Evolutionary conservation across 345 rosid species (phyloP).

Genomic region (Corymbia maculata): DNA sequence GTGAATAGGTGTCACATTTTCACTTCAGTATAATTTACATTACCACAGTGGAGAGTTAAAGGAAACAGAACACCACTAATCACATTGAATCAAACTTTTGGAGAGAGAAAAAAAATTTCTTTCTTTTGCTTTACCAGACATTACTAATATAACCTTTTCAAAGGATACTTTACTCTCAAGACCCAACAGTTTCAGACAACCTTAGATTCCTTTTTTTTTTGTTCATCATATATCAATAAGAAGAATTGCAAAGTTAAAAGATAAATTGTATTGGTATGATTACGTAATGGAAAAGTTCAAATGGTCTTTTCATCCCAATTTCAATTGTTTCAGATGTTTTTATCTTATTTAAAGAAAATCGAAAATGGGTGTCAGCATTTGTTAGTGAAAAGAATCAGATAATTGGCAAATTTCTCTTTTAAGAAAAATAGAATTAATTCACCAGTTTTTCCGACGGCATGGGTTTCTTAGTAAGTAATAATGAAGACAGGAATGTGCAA

Average conservation of each 20-base stretch:
- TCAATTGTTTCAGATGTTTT: neutral
- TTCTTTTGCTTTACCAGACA: neutral
- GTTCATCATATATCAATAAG: neutral
- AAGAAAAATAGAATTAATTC: neutral
- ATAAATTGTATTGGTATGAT: neutral
- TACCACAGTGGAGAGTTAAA: neutral
- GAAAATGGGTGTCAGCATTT: too few species aligned
- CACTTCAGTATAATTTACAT: neutral
- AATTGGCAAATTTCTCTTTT: too few species aligned
- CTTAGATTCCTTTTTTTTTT: neutral
- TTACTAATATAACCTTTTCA: too few species aligned
- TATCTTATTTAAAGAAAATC: neutral
- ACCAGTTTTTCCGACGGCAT: neutral
- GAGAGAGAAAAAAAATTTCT: fast-evolving
- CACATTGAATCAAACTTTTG: neutral
- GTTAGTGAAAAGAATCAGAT: neutral
- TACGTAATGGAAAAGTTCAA: neutral
- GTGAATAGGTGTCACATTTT: neutral
- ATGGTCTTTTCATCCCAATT: neutral
- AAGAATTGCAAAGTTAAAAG: too few species aligned
- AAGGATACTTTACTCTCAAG: neutral
- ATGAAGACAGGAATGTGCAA: neutral
- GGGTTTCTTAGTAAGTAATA: neutral
- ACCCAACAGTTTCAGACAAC: neutral
- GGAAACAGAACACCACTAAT: neutral